Percentiles rank a stretch among this genome's conserved stretches.
Conservation (phyloP, 2,329 filamentous ascomycete species). For the Penicillium palitans region DNA sequence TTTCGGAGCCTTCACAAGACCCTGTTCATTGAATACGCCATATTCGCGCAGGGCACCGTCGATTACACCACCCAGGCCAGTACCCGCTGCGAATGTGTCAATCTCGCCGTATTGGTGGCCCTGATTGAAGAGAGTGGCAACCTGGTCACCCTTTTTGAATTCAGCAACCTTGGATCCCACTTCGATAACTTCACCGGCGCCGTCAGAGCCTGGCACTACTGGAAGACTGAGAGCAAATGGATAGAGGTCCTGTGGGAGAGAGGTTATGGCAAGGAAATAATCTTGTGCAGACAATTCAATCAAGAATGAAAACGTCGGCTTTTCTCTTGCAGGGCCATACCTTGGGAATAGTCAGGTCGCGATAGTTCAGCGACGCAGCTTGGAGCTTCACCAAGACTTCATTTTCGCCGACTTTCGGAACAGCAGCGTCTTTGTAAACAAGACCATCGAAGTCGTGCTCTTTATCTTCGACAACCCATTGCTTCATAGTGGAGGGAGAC, state of each 20-base stretch:
- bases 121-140: slow-evolving; percentile 60
- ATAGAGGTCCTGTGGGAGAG: slow-evolving; percentile 31
- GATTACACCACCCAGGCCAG: slow-evolving; percentile 66
- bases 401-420: slow-evolving; percentile 66
- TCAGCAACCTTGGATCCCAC: slow-evolving; percentile 58
- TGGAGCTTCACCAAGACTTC: slow-evolving; percentile 69
- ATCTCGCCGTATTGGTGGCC: slow-evolving; percentile 55
- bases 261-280: neutral
- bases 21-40: slow-evolving; percentile 66
- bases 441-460: slow-evolving; percentile 61
- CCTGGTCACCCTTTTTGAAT: slow-evolving; percentile 60
- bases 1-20: slow-evolving; percentile 63
- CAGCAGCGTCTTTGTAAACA: slow-evolving; percentile 51
- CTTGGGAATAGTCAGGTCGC: slow-evolving; percentile 51
- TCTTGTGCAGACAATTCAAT: too few species aligned
- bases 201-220: slow-evolving; percentile 38
- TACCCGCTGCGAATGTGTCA: slow-evolving; percentile 39
- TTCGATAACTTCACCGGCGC: slow-evolving; percentile 49
- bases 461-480: slow-evolving; percentile 56
- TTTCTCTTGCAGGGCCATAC: slow-evolving; percentile 28
- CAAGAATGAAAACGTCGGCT: neutral
- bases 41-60: slow-evolving; percentile 70
- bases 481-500: slow-evolving; percentile 50
- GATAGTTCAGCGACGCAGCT: slow-evolving; percentile 53
- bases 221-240: slow-evolving; percentile 36